phyloP scores from a whole-genome alignment of 495 filamentous ascomycete genomes.

The Lophium mytilinum region DNA sequence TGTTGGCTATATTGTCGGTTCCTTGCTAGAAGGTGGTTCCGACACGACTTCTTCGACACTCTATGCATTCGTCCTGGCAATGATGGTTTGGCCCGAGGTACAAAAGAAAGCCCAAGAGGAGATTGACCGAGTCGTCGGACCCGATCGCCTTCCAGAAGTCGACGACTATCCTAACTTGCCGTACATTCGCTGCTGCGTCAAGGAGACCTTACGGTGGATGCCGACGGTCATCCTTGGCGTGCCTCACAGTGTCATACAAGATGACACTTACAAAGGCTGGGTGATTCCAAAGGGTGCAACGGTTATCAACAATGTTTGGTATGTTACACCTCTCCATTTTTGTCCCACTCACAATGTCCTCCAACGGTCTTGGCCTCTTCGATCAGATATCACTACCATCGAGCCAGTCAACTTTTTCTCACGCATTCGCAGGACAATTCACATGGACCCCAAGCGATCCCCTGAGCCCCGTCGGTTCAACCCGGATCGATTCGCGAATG shows the following conservation, averaged over 20 bases:
- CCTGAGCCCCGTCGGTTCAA: constrained; percentile 47
- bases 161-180: constrained; percentile 8
- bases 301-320: constrained; percentile 33
- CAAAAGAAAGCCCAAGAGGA: constrained; percentile 6
- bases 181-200: constrained; percentile 13
- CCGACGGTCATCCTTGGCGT: constrained; percentile 1
- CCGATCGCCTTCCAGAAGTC: background rate
- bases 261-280: constrained; percentile 18
- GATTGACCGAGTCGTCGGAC: constrained; percentile 3
- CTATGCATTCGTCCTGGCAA: background rate
- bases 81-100: background rate
- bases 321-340: background rate
- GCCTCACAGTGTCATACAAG: constrained; percentile 3
- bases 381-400: background rate
- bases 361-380: background rate
- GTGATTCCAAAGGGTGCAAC: constrained; percentile 16
- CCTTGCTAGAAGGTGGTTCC: background rate
- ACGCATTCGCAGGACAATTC: constrained; percentile 37
- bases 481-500: constrained; percentile 47
- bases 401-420: background rate
- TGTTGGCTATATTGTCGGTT: background rate
- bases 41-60: background rate
- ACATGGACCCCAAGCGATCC: constrained; percentile 41
- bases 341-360: background rate
- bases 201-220: constrained; percentile 16